phyloP scores from a whole-genome alignment of 495 filamentous ascomycete genomes.

The Wilcoxina mikolae region DNA sequence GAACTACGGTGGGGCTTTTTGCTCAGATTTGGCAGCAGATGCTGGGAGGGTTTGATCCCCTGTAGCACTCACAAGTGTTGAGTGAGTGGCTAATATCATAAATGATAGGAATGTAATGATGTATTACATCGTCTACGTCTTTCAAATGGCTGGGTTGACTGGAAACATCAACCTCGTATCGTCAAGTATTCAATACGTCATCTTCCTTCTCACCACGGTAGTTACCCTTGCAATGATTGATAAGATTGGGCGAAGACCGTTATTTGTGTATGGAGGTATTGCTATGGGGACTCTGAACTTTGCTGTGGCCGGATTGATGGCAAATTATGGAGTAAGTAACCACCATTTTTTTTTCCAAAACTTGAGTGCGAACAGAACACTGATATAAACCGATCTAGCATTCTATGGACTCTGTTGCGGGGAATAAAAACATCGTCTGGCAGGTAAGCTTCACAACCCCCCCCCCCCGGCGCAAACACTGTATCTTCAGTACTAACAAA shows the following conservation, averaged over 20 bases:
- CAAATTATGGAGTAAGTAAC: conserved; percentile 15
- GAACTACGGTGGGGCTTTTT: conserved; percentile 47
- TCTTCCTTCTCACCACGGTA: conserved; percentile 47
- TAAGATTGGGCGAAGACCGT: conserved; percentile 44
- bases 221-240: conserved; percentile 44
- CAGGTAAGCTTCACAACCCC: no score
- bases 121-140: conserved; percentile 51
- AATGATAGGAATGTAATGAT: conserved; percentile 88
- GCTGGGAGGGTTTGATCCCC: no score
- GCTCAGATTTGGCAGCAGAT: conserved; percentile 76
- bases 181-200: conserved; percentile 59
- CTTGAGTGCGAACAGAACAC: background rate
- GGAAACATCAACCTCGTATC: conserved; percentile 47
- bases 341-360: background rate
- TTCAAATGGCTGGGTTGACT: conserved; percentile 53
- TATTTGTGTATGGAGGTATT: conserved; percentile 55
- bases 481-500: no score
- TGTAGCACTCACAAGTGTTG: no score
- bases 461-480: no score
- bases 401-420: conserved; percentile 42
- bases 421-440: conserved; percentile 48
- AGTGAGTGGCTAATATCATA: no score
- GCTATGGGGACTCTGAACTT: conserved; percentile 58
- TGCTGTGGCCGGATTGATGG: conserved; percentile 45
- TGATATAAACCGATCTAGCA: no score